Percentiles rank a stretch among this genome's conserved stretches.
phyloP scores from a whole-genome alignment of 768 basidiomycete genomes.

The Tylopilus sp. region DNA sequence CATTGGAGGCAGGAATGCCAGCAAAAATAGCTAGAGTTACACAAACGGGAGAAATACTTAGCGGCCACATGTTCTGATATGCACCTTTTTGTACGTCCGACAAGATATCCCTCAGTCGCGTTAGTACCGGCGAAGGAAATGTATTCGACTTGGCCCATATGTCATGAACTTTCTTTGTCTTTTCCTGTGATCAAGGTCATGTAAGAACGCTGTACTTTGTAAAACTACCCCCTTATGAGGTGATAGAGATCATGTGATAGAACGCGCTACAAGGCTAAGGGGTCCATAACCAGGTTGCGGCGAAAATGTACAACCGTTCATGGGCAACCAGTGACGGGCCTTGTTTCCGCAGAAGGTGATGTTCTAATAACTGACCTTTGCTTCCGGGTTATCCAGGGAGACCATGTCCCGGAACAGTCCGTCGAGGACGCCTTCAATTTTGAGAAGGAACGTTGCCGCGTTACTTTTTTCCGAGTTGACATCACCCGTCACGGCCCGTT shows the following conservation, averaged over 20 bases:
- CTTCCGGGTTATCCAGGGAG: slow-evolving; percentile 58
- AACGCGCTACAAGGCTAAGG: slow-evolving; percentile 19
- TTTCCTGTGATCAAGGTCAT: slow-evolving; percentile 67
- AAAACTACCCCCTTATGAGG: slow-evolving; percentile 36
- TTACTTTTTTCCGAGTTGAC: slow-evolving; percentile 58
- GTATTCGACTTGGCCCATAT: slow-evolving; percentile 94
- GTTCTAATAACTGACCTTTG: slow-evolving; percentile 69
- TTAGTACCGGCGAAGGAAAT: slow-evolving; percentile 75
- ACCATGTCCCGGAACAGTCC: slow-evolving; percentile 86
- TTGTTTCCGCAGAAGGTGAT: slow-evolving; percentile 5
- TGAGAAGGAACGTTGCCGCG: slow-evolving; percentile 79
- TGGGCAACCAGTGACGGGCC: slow-evolving; percentile 7
- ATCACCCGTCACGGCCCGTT: slow-evolving; percentile 58
- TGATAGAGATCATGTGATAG: slow-evolving; percentile 28
- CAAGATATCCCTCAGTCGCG: slow-evolving; percentile 68
- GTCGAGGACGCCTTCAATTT: slow-evolving; percentile 88
- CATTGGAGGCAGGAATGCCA: slow-evolving; percentile 39
- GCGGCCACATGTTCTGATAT: slow-evolving; percentile 74
- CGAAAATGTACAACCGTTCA: slow-evolving; percentile 4
- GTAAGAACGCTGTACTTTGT: slow-evolving; percentile 36
- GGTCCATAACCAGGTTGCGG: slow-evolving; percentile 4
- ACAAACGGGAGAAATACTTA: slow-evolving; percentile 70
- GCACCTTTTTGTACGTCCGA: slow-evolving; percentile 81
- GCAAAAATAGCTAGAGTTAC: slow-evolving; percentile 62
- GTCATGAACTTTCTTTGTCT: slow-evolving; percentile 94